Conservation (phyloP, 2,329 filamentous ascomycete genomes). For the Aphanocladium album region DNA sequence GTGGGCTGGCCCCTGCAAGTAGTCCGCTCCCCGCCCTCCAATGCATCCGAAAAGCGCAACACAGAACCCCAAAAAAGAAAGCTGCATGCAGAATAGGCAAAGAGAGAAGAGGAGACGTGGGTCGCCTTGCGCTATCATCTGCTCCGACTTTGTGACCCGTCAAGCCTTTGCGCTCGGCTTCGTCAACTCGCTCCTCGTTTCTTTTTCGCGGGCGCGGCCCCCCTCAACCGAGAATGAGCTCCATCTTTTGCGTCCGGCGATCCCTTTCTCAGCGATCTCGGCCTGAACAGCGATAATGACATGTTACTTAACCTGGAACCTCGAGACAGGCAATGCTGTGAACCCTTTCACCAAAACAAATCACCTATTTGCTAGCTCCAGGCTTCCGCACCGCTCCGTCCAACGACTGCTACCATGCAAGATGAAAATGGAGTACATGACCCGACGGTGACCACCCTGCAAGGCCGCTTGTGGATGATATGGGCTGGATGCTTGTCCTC, state of each 20-base stretch:
- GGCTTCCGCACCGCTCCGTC: not conserved
- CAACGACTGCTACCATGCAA: not conserved
- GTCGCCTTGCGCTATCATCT: not conserved
- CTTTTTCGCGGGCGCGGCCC: not conserved
- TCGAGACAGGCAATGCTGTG: not conserved
- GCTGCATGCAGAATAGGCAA: slow-evolving; percentile 9
- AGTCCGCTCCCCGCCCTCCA: slow-evolving; percentile 7
- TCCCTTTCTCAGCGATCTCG: not conserved
- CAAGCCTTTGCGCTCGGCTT: not conserved
- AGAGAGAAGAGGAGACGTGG: slow-evolving; percentile 14
- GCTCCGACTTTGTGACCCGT: slow-evolving; percentile 1
- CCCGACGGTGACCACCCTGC: not conserved
- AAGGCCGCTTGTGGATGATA: not conserved
- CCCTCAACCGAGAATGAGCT: not conserved
- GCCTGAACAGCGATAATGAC: not conserved
- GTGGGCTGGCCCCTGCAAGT: slow-evolving; percentile 9
- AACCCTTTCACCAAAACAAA: not conserved
- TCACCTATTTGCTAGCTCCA: not conserved
- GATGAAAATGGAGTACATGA: not conserved
- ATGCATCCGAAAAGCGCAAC: slow-evolving; percentile 13
- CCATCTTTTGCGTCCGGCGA: not conserved
- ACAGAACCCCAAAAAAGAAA: slow-evolving; percentile 14
- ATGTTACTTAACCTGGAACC: not conserved
- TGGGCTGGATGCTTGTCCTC: not conserved
- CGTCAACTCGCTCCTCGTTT: not conserved